A percentile compares a stretch with the other conserved stretches of the same genome.
phyloP scores from a whole-genome alignment of 164 flowering plant species.

The Liriodendron chinense region DNA sequence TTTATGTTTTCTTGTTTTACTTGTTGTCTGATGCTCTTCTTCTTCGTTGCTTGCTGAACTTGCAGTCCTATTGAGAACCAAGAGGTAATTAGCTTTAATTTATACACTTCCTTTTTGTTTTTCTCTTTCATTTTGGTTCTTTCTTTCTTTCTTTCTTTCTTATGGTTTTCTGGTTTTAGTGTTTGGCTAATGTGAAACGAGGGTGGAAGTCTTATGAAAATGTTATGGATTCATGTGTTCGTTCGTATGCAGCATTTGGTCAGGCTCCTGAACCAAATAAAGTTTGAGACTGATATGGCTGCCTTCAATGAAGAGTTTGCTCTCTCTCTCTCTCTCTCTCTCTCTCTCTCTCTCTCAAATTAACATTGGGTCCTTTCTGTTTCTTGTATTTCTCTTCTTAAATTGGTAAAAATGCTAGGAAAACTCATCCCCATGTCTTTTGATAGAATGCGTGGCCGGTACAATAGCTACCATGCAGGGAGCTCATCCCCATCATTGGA shows the following conservation, averaged over 20 bases:
- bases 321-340: not conserved
- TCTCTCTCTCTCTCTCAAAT: too few species aligned
- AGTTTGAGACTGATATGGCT: constrained; percentile 44
- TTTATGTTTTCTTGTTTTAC: not conserved
- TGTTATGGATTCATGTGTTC: not conserved
- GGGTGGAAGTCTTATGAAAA: too few species aligned
- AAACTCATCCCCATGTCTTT: too few species aligned
- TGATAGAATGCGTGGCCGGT: too few species aligned
- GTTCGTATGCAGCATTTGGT: constrained; percentile 46
- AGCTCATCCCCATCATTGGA: too few species aligned
- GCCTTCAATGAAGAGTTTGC: constrained; percentile 42
- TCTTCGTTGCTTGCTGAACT: not conserved
- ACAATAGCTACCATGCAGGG: too few species aligned
- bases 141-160: not conserved
- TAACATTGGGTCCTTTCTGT: too few species aligned
- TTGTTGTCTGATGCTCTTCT: not conserved
- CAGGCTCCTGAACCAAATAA: constrained; percentile 41
- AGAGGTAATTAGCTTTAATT: constrained; percentile 33
- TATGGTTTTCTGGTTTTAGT: not conserved
- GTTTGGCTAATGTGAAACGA: not conserved
- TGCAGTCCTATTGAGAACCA: constrained; percentile 42
- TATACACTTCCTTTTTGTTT: too few species aligned
- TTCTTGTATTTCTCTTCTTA: too few species aligned
- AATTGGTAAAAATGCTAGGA: too few species aligned
- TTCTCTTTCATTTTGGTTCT: not conserved